Conservation (phyloP, 139 green algal genomes). For the Chlorella ohadii region DNA sequence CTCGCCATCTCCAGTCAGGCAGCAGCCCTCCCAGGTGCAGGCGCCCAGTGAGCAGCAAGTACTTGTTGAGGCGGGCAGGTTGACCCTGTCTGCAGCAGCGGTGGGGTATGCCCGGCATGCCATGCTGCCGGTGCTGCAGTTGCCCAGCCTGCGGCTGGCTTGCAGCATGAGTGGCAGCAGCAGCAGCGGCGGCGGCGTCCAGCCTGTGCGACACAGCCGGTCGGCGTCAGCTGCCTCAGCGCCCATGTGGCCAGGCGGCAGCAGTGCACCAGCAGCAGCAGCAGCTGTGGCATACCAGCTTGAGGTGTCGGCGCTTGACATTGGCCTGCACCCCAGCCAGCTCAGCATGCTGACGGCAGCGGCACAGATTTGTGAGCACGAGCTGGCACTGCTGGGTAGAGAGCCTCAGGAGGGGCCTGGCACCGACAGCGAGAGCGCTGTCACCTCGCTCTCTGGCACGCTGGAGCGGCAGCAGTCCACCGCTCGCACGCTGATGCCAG, state of each 20-base stretch:
- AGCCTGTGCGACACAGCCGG: neutral
- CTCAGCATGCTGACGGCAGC: slow-evolving; percentile 33
- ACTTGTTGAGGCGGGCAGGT: neutral
- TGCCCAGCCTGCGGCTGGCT: slow-evolving; percentile 27
- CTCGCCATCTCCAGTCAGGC: neutral
- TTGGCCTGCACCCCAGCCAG: slow-evolving; percentile 43
- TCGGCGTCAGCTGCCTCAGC: too few species aligned
- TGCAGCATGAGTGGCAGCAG: neutral
- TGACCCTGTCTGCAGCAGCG: slow-evolving; percentile 13
- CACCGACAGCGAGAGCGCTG: slow-evolving; percentile 2
- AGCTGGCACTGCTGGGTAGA: slow-evolving; percentile 21
- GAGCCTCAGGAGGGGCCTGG: neutral
- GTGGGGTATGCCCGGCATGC: neutral
- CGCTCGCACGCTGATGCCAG: neutral
- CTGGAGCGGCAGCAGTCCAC: neutral
- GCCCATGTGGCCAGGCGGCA: neutral
- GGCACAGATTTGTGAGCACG: slow-evolving; percentile 14
- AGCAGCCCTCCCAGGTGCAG: neutral
- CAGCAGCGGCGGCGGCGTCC: neutral
- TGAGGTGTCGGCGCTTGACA: neutral
- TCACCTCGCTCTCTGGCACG: neutral
- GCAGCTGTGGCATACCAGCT: neutral
- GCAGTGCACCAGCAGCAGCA: neutral
- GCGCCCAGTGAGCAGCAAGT: neutral
- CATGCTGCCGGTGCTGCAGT: slow-evolving; percentile 39